These are phyloP conservation scores for Basipetospora sp. DNA, from an alignment of 2,329 filamentous ascomycete genomes.

Conservation along the genomic window DNA sequence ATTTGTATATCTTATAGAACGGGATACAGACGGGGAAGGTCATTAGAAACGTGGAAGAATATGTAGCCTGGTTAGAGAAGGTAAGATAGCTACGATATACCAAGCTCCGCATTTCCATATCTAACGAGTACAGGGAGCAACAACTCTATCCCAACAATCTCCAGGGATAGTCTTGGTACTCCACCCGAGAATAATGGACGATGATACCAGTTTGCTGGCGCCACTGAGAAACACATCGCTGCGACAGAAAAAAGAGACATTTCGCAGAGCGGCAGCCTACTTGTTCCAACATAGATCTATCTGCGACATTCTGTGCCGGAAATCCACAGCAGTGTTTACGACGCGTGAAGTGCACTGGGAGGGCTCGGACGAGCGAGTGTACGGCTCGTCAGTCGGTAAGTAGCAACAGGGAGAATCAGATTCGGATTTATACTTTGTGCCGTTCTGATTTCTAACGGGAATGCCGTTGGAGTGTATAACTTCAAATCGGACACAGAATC, in stretches of 20 bases:
- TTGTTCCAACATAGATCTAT: slow-evolving; percentile 3
- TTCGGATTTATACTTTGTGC: neutral
- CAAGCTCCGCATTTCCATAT: neutral
- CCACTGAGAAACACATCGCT: neutral
- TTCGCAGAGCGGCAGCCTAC: neutral
- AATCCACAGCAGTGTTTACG: neutral
- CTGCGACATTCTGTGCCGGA: neutral
- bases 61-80: neutral
- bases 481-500: slow-evolving; percentile 1
- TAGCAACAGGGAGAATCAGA: neutral
- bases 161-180: neutral
- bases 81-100: neutral
- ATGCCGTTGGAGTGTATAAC: neutral
- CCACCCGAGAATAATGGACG: neutral
- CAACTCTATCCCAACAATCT: neutral
- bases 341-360: neutral
- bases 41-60: neutral
- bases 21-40: neutral
- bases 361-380: neutral
- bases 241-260: neutral
- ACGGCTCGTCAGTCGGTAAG: slow-evolving; percentile 1
- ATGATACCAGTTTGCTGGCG: neutral
- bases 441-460: neutral
- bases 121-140: neutral
- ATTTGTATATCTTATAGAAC: neutral